These are phyloP conservation scores for Aegilops sharonensis DNA, from an alignment of 176 grass and related monocot species.

Conservation along the genomic window DNA sequence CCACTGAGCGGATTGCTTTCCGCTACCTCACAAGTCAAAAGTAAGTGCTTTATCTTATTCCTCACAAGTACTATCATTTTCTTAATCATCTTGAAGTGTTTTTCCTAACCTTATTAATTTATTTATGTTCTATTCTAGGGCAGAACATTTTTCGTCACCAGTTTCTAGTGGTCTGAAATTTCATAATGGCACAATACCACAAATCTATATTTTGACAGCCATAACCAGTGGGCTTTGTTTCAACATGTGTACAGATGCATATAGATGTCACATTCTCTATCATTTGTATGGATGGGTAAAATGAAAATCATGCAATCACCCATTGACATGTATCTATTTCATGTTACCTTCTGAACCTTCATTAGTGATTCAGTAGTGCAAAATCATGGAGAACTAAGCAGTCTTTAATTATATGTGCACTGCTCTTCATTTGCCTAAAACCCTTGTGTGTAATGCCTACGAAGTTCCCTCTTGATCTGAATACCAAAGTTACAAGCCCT, in stretches of 20 bases:
- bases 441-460: neutral
- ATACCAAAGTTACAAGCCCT: conserved; percentile 8
- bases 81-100: neutral
- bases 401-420: neutral
- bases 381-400: neutral
- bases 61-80: conserved; percentile 1
- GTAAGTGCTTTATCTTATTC: conserved; percentile 48
- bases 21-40: conserved; percentile 97
- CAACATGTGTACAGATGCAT: neutral
- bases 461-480: neutral
- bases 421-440: neutral
- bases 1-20: conserved; percentile 93
- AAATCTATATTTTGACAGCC: conserved; percentile 7
- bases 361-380: neutral
- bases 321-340: neutral
- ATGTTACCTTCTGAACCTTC: conserved; percentile 5
- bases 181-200: neutral
- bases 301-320: neutral
- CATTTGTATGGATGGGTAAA: conserved; percentile 2
- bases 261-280: neutral
- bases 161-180: neutral
- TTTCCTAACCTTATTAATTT: neutral
- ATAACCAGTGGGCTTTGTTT: conserved; percentile 3
- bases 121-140: neutral
- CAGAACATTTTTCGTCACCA: neutral